Evolutionary conservation across 352 stramenopile genomes (phyloP).

Genomic region (Phytopythium montanum): DNA sequence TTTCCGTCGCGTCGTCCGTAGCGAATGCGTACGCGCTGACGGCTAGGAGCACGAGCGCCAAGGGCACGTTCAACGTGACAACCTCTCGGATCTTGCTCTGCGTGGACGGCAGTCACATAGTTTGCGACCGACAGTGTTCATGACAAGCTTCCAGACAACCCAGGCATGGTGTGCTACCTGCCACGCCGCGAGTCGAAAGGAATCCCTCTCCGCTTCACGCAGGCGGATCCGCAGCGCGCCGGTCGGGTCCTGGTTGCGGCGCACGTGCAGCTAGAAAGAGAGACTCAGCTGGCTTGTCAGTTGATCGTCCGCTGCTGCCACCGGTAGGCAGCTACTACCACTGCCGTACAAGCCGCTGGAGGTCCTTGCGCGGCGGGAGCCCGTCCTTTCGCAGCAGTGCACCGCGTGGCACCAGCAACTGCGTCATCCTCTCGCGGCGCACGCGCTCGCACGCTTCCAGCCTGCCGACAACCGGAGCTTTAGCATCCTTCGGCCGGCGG

Average conservation of each 20-base stretch:
- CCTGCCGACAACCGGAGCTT: constrained; percentile 14
- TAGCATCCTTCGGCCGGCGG: not conserved
- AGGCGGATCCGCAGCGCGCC: constrained; percentile 41
- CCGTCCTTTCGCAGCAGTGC: constrained; percentile 13
- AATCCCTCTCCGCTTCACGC: constrained; percentile 36
- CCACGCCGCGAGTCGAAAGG: constrained; percentile 25
- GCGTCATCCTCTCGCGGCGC: constrained; percentile 24
- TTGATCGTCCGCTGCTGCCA: too few relatives aligned
- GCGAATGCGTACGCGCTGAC: constrained; percentile 23
- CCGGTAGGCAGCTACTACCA: not conserved
- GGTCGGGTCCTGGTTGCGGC: constrained; percentile 41
- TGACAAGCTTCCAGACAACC: not conserved
- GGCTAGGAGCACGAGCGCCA: constrained; percentile 30
- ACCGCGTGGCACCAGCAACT: constrained; percentile 26
- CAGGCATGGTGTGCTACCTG: constrained; percentile 20
- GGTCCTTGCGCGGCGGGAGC: constrained; percentile 22
- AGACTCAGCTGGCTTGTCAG: not conserved
- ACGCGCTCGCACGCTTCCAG: constrained; percentile 26
- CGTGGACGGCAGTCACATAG: not conserved
- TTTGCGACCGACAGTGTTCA: not conserved
- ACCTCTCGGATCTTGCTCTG: constrained; percentile 36
- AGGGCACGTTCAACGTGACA: constrained; percentile 28
- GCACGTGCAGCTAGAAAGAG: constrained; percentile 33
- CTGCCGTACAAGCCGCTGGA: constrained; percentile 35
- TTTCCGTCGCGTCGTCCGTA: not conserved